Percentiles rank a stretch among this genome's conserved stretches.
Conservation (phyloP, 352 stramenopile genomes). For the Pythium vanterpoolii region DNA sequence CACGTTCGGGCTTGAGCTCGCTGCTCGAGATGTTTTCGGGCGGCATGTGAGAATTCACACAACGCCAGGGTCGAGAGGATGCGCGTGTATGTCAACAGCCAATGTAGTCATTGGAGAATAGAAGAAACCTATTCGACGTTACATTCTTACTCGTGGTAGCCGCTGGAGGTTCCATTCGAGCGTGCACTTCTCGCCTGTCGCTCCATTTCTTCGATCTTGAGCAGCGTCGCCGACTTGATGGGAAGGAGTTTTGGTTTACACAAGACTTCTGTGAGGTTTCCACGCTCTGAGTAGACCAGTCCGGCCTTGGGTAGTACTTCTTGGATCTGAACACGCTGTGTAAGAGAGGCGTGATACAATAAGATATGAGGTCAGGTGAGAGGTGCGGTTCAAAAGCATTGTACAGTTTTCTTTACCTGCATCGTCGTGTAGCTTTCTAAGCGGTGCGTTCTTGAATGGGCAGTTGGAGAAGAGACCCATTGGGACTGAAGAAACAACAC, state of each 20-base stretch:
- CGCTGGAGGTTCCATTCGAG: constrained; percentile 2
- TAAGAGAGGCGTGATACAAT: background rate
- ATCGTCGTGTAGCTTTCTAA: constrained; percentile 1
- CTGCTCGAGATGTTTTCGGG: constrained; percentile 83
- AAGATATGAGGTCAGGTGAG: background rate
- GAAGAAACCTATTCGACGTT: too few species aligned
- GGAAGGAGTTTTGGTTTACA: constrained; percentile 90
- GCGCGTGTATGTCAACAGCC: background rate
- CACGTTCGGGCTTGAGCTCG: constrained; percentile 73
- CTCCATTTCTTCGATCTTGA: constrained; percentile 87
- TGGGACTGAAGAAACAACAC: background rate
- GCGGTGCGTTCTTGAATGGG: constrained; percentile 3
- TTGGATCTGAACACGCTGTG: constrained; percentile 70
- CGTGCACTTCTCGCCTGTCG: constrained; percentile 48
- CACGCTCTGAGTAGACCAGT: constrained; percentile 87
- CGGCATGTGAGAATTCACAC: constrained; percentile 40
- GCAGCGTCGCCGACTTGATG: constrained; percentile 84
- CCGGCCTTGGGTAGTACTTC: constrained; percentile 84
- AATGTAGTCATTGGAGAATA: too few species aligned
- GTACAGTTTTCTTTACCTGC: constrained; percentile 2
- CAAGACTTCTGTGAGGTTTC: constrained; percentile 81
- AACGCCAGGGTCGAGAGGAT: background rate
- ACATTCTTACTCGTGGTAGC: constrained; percentile 11
- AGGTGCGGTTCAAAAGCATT: background rate
- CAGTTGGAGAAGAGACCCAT: background rate